Base-by-base conservation (phyloP, 306 rosid species). In the Abrus pulchellus region DNA sequence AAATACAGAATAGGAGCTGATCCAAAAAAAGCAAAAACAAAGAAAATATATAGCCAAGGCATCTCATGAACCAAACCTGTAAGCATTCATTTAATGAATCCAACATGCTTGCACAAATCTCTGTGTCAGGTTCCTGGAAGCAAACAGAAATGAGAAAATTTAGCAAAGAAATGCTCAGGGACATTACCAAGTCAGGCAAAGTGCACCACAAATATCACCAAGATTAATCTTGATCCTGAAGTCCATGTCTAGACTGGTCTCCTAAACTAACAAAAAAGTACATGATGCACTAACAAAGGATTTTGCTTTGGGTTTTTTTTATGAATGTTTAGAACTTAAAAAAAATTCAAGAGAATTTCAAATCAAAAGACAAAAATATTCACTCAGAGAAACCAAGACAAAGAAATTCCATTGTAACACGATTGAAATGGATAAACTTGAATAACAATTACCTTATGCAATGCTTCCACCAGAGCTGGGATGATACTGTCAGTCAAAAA, bases 111-210 rank as follows among this genome's bases (percentile, higher is more conserved):
- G 97, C 97, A 75, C 98, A 95, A 50, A 95, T 95, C 90, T 95
- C 99, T 2, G 99, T 95, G 81, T 95, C 99, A 70, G 97, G 99
- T 77, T 95, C 99, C 99, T 95, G 93, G 88, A 88, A 74, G 57
- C 12, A 88, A 55, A 74, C 32, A 71, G 50, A 72, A 73, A 49
- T 28, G 68, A 68, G 34, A 79, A 61, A 43, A 29, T 80, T 86
- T 7, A 84, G 65, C 45, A 50, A 65, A 12, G 40, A 79, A 76
- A 59, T 66, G 45, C 20, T 45, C 70, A 43, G 32, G 52, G 70
- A 55, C 55, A 72, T 40, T 14, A 55, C 34, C 29, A 59, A 50
- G 34, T 32, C 81, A 38, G 33, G 54, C 66, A 41, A 61, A 69
- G 48, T 36, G 40, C 63, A 78, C 50, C 55, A 30, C 3, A n/a